Evolutionary conservation across 257 asterid species (phyloP).

Genomic region (Gentiana straminea): DNA sequence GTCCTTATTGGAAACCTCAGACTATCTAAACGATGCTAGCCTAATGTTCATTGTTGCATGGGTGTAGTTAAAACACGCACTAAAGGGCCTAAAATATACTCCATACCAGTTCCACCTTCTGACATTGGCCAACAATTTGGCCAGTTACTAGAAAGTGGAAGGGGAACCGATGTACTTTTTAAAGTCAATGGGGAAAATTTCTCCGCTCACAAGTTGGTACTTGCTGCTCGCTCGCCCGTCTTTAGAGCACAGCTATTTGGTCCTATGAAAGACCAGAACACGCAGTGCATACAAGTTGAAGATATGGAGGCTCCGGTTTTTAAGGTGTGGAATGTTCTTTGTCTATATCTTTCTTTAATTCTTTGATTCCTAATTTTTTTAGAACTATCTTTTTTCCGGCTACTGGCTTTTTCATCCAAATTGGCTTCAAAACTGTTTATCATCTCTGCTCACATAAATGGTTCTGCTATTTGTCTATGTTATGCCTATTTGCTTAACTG

Average conservation of each 20-base stretch:
- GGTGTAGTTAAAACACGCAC: constrained; percentile 87
- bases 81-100: constrained; percentile 69
- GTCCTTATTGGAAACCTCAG: constrained; percentile 68
- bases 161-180: constrained; percentile 58
- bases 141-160: too few species aligned
- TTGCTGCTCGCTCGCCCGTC: constrained; percentile 95
- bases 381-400: too few species aligned
- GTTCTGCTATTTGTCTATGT: too few species aligned
- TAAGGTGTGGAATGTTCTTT: too few species aligned
- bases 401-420: too few species aligned
- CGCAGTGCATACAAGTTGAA: constrained; percentile 50
- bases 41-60: constrained; percentile 81
- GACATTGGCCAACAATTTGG: constrained; percentile 71
- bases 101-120: constrained; percentile 70
- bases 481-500: too few species aligned
- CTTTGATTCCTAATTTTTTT: too few species aligned
- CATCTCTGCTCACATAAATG: too few species aligned
- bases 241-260: constrained; percentile 91
- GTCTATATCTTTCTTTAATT: too few species aligned
- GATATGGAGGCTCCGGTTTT: too few species aligned
- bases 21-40: constrained; percentile 79
- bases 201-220: constrained; percentile 82
- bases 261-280: constrained; percentile 84
- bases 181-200: constrained; percentile 66
- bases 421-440: too few species aligned